These are phyloP conservation scores for Candida sojae DNA, from an alignment of 1,139 yeast species.

Conservation along the genomic window DNA sequence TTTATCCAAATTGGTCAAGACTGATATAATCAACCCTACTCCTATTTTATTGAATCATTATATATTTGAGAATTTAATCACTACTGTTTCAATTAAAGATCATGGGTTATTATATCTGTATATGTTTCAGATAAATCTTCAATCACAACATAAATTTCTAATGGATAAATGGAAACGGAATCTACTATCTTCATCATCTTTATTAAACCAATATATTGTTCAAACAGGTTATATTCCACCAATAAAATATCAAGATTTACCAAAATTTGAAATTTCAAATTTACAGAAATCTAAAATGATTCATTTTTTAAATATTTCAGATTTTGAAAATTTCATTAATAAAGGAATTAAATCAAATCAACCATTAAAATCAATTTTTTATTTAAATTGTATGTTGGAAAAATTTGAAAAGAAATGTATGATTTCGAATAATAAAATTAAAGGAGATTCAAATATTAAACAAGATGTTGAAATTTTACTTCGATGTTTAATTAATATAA, in stretches of 20 bases:
- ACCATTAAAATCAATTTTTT: constrained; percentile 34
- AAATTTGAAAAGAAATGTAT: constrained; percentile 36
- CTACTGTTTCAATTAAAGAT: constrained; percentile 20
- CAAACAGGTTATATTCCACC: constrained; percentile 41
- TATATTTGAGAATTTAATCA: constrained; percentile 23
- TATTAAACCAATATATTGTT: constrained; percentile 32
- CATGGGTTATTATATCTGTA: constrained; percentile 32
- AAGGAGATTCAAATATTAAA: constrained; percentile 18
- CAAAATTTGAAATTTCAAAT: constrained; percentile 16
- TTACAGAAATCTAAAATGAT: constrained; percentile 30
- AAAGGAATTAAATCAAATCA: constrained; percentile 28
- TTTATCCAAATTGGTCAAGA: constrained; percentile 21
- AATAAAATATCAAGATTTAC: constrained; percentile 36
- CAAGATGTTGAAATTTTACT: constrained; percentile 31
- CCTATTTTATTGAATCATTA: constrained; percentile 24
- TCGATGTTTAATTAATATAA: constrained; percentile 29
- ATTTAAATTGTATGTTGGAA: constrained; percentile 35
- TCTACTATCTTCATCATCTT: constrained; percentile 15
- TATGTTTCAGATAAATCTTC: constrained; percentile 36
- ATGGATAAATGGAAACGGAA: constrained; percentile 24
- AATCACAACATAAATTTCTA: constrained; percentile 19
- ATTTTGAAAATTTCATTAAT: constrained; percentile 25
- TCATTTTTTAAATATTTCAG: constrained; percentile 30
- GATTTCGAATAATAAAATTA: constrained; percentile 8
- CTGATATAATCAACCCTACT: constrained; percentile 24